Percentiles rank a stretch among this genome's conserved stretches.
These are phyloP conservation scores for Leccinum fuscescens DNA, from an alignment of 1,284 basidiomycete genomes.

Conservation along the genomic window DNA sequence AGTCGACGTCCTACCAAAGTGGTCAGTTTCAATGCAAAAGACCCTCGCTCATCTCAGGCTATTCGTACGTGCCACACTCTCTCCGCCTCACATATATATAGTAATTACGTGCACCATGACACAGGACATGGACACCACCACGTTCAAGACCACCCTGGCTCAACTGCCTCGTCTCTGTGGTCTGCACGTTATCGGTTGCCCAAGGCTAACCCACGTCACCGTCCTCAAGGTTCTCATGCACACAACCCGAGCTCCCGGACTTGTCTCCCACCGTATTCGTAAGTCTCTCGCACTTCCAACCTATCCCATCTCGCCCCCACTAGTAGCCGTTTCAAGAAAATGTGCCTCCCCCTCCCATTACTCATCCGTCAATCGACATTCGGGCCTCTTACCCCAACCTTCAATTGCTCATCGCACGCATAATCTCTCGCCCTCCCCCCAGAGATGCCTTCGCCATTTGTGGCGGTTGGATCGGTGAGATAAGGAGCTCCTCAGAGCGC, in stretches of 20 bases:
- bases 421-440: conserved; percentile 21
- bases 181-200: conserved; percentile 60
- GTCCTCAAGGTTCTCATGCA: conserved; percentile 46
- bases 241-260: conserved; percentile 52
- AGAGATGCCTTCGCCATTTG: conserved; percentile 26
- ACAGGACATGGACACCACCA: conserved; percentile 48
- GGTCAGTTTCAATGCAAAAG: conserved; percentile 41
- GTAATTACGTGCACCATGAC: conserved; percentile 34
- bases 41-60: conserved; percentile 55
- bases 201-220: conserved; percentile 48
- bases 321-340: conserved; percentile 28
- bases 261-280: conserved; percentile 60
- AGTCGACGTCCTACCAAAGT: conserved; percentile 50
- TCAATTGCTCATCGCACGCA: conserved; percentile 13
- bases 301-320: conserved; percentile 27
- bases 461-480: conserved; percentile 30
- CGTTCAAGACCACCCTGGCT: conserved; percentile 47
- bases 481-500: conserved; percentile 14
- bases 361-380: conserved; percentile 54
- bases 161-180: conserved; percentile 51
- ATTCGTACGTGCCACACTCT: conserved; percentile 44
- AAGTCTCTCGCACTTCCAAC: conserved; percentile 18
- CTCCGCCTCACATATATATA: not conserved
- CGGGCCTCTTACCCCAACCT: conserved; percentile 30
- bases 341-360: conserved; percentile 37